These are phyloP conservation scores for Cairneyella variabilis DNA, from an alignment of 495 filamentous ascomycete genomes.

Conservation along the genomic window DNA sequence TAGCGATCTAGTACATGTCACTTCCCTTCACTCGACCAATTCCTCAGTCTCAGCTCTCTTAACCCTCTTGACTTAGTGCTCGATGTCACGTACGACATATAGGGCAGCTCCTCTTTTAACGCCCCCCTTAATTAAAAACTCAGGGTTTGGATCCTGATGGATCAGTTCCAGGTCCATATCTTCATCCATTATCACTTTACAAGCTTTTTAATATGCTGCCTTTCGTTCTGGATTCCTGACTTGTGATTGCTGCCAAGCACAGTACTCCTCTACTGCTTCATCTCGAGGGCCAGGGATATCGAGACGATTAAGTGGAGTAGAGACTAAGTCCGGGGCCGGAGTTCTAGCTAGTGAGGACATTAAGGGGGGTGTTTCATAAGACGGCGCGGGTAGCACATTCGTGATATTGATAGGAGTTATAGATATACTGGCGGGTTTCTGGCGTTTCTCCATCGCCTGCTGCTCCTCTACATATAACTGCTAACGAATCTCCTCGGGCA, in stretches of 20 bases:
- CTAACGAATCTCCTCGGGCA: slow-evolving; percentile 4
- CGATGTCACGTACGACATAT: slow-evolving; percentile 30
- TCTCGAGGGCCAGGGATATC: slow-evolving; percentile 1
- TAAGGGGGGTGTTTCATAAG: too few relatives aligned
- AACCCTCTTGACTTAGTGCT: too few relatives aligned
- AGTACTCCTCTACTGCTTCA: slow-evolving; percentile 11
- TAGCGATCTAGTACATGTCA: too few relatives aligned
- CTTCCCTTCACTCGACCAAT: background rate
- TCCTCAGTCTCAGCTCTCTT: slow-evolving; percentile 5
- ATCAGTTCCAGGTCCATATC: slow-evolving; percentile 29
- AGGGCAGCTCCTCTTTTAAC: slow-evolving; percentile 27
- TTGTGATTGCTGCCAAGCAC: slow-evolving; percentile 25
- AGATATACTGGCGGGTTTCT: background rate
- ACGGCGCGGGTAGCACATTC: slow-evolving; percentile 9
- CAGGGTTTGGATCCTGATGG: slow-evolving; percentile 26
- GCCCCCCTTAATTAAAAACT: slow-evolving; percentile 28
- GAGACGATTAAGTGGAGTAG: slow-evolving; percentile 1
- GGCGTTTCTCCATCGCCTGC: background rate
- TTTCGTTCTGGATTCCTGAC: slow-evolving; percentile 19
- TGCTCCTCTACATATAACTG: slow-evolving; percentile 11
- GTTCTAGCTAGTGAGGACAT: too few relatives aligned
- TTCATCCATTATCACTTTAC: slow-evolving; percentile 6
- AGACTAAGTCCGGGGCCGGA: too few relatives aligned
- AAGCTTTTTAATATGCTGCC: slow-evolving; percentile 24
- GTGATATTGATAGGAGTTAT: slow-evolving; percentile 12